phyloP scores from a whole-genome alignment of 1,139 yeast genomes.

The Entelexis sorbosivorans region DNA sequence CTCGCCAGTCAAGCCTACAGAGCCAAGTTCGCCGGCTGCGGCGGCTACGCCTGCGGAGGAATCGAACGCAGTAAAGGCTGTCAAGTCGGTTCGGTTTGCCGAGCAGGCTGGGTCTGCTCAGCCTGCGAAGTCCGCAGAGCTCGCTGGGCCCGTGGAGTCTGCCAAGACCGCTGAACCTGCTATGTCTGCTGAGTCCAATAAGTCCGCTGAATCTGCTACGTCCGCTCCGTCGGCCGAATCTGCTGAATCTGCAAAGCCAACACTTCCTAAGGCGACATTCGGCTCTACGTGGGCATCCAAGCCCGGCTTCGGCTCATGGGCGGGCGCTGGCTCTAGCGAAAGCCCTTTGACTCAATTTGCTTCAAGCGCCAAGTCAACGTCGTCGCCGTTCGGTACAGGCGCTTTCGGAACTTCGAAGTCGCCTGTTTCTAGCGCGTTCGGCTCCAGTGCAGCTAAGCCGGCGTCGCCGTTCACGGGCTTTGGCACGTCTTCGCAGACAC shows the following conservation, averaged over 20 bases:
- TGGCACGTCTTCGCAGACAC: not conserved
- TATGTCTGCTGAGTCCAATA: no score
- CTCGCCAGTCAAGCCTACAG: no score
- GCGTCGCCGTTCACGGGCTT: not conserved
- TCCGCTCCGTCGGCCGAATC: no score
- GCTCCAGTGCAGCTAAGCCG: not conserved
- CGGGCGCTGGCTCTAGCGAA: not conserved
- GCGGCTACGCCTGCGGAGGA: no score
- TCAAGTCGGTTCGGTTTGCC: no score
- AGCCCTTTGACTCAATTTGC: not conserved
- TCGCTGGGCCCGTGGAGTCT: no score
- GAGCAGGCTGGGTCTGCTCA: no score
- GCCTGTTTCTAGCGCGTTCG: not conserved
- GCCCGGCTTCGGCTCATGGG: not conserved
- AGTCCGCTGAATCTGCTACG: no score
- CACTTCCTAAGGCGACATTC: not conserved
- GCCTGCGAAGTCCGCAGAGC: no score
- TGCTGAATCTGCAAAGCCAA: not conserved
- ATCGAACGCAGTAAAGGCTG: no score
- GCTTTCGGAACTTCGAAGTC: not conserved
- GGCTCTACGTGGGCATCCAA: not conserved
- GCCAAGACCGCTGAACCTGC: no score
- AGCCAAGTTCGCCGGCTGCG: no score
- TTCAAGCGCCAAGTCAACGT: not conserved
- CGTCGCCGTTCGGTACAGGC: not conserved